These are phyloP conservation scores for Phlebiopsis flavidoalba DNA, from an alignment of 768 basidiomycete genomes.

Conservation along the genomic window DNA sequence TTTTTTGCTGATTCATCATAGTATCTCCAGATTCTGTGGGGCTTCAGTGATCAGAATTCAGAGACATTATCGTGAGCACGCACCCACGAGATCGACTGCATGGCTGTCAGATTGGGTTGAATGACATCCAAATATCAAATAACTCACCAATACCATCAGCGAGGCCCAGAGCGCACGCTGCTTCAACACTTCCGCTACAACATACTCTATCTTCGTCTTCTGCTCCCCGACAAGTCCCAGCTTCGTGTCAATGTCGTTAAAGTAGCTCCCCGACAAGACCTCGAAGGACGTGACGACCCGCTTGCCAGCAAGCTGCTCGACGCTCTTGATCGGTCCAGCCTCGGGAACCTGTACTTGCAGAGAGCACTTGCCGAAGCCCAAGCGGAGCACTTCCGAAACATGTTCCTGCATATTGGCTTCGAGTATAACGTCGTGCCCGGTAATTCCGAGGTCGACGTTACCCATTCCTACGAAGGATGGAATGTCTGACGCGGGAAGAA, in stretches of 20 bases:
- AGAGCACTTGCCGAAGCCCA: constrained; percentile 91
- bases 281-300: constrained; percentile 95
- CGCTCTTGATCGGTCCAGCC: constrained; percentile 54
- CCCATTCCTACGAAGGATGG: constrained; percentile 98
- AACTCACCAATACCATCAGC: constrained; percentile 92
- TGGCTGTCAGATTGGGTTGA: not conserved
- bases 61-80: constrained; percentile 23
- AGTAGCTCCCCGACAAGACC: constrained; percentile 78
- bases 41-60: not conserved
- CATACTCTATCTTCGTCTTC: constrained; percentile 85
- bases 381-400: constrained; percentile 73
- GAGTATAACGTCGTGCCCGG: constrained; percentile 95
- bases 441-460: constrained; percentile 94
- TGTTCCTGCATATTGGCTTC: constrained; percentile 79
- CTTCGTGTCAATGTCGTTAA: constrained; percentile 56
- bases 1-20: constrained; percentile 98
- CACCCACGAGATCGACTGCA: constrained; percentile 91
- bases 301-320: constrained; percentile 83
- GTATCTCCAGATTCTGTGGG: constrained; percentile 92
- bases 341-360: constrained; percentile 92
- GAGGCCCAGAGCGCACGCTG: constrained; percentile 92
- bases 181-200: constrained; percentile 98
- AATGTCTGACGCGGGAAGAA: constrained; percentile 95
- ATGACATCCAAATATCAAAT: not conserved
- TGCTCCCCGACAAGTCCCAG: constrained; percentile 46